Conservation (phyloP, 331 rosid species). For the Quercus lobata region DNA sequence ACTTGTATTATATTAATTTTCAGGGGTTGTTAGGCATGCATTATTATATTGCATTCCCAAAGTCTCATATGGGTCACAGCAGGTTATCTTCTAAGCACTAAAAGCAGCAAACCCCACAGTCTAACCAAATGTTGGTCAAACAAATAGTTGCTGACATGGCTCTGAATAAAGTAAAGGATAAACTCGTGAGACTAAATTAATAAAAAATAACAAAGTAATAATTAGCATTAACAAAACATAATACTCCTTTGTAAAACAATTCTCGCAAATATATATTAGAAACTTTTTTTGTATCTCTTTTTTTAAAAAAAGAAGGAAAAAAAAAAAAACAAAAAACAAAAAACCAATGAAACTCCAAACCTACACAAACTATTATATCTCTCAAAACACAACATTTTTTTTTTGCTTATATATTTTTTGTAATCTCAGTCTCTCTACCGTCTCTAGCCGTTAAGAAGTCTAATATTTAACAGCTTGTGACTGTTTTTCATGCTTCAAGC, state of each 20-base stretch:
- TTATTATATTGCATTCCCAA: not conserved
- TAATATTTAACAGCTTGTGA: constrained; percentile 72
- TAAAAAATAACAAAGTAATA: not conserved
- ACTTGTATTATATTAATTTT: not conserved
- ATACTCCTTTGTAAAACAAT: constrained; percentile 7
- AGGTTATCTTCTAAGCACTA: not conserved
- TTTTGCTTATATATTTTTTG: not conserved
- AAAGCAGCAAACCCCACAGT: constrained; percentile 22
- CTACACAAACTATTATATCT: constrained; percentile 32
- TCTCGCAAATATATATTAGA: constrained; percentile 25
- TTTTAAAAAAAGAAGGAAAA: not conserved
- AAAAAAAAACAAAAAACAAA: too few relatives aligned
- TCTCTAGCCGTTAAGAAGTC: constrained; percentile 56
- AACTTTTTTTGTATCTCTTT: not conserved
- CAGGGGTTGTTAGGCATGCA: not conserved
- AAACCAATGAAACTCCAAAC: constrained; percentile 12
- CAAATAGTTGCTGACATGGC: constrained; percentile 19
- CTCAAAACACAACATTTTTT: constrained; percentile 14
- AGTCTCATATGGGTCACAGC: not conserved
- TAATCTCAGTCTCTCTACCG: constrained; percentile 2
- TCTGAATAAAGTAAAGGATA: constrained; percentile 13
- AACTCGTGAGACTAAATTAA: constrained; percentile 17
- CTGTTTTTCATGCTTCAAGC: constrained; percentile 34
- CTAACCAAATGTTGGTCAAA: constrained; percentile 30
- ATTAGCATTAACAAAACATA: not conserved